Evolutionary conservation across 805 yeast species (phyloP), one percentile per base, ranked within the genome.

Genomic region (Schwanniomyces sp.): DNA sequence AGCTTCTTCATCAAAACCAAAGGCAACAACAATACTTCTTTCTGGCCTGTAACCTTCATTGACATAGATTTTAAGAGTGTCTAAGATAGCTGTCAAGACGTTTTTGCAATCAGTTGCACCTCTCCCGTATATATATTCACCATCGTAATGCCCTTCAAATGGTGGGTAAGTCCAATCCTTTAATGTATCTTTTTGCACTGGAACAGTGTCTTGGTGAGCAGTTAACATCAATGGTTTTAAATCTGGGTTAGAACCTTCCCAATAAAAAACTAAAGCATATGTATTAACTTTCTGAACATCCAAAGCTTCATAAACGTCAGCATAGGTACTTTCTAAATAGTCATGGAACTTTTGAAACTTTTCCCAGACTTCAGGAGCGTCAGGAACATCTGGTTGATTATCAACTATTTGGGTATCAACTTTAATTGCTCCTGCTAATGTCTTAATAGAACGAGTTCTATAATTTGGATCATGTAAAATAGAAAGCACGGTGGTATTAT

Each of bases 141-240:
- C 91, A 56, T 89, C 95, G 58, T 70, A 87, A 55, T 76, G 70
- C 2, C 73, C 76, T 10, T 55, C 64, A 48, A 81, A 86, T 2
- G 96, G 95, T 9, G 83, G 84, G 58, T 80, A 72, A 0, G 68
- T 67, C 95, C 95, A 88, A 47, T 79, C 70, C 25, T 59, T 64
- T 44, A 74, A 63, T 0, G 90, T 81, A 27, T 75, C 78, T 11
- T 64, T 61, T 55, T 82, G 86, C 8, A 86, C 85, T 1, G 96
- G 95, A 21, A 88, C 96, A 4, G 85, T 88, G 58, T 88, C 95
- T 62, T 81, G 86, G 61, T 88, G 96, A 1, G 92, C 91, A 57
- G 86, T 80, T 43, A 87, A 69, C 64, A 88, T 58, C 25, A 84
- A 54, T 11, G 96, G 95, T 61, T 85, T 83, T 12, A 86, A 90